Evolutionary conservation across 2,329 filamentous ascomycete species (phyloP), one percentile per base, ranked within the genome.

Genomic region (Blastomyces emzantsi): DNA sequence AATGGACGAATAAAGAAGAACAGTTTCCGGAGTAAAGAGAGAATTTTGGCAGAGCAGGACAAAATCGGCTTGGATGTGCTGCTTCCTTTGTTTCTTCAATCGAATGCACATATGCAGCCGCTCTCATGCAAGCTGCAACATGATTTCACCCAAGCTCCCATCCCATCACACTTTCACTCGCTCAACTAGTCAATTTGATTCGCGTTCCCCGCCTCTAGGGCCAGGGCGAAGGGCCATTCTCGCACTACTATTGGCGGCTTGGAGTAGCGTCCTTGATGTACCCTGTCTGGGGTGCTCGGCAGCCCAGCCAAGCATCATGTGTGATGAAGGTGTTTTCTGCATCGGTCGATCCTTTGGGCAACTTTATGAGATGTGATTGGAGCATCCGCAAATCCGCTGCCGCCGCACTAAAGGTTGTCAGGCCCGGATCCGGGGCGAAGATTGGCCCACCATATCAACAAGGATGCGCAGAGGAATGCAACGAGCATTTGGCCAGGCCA

Each of bases 271-370:
- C 19, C 9, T 33, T 60, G 17, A 30, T 33, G 41, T 9, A 60
- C 39, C 41, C 15, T 58, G 39, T 41, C 47, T 25, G 9, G 43
- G 22, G 0, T 19, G 57, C 36, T 9, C 22, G 30, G 41, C 7
- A 33, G 17, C 36, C 25, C 15, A 49, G 25, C 57, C 41, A 60
- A 47, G 47, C 57, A 60, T 33, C 41, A 47, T 49, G 22, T 19
- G 39, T 7, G n/a, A 28, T 45, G 39, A 22, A 3, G n/a, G 28
- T 45, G 19, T 22, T 28, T 60, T 43, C 28, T 47, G 13, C 57
- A 60, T 60, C 41, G 43, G 57, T 47, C 57, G 57, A 60, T 60
- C 57, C n/a, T 13, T 47, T 47, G 30, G 41, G 25, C 11, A 3
- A 3, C 7, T 60, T 49, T 17, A 3, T 11, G 15, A 17, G 41